phyloP scores from a whole-genome alignment of 768 basidiomycete genomes.

The Termitomyces sp. region DNA sequence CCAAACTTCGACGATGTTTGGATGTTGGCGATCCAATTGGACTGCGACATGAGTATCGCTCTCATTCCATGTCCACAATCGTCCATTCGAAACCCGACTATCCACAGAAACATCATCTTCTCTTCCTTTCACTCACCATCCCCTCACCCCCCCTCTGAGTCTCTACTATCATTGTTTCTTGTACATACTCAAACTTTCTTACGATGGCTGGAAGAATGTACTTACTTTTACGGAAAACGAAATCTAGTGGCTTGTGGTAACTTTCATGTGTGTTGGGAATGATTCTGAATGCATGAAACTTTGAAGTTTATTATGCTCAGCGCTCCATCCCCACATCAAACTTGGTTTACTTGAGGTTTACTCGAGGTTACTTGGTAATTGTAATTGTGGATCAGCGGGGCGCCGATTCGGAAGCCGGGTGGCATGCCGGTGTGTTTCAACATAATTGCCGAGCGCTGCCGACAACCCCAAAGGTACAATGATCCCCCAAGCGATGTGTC shows the following conservation, averaged over 20 bases:
- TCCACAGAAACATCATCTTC: background rate
- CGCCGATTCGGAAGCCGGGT: background rate
- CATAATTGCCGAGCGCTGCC: conserved; percentile 10
- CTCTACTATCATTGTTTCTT: background rate
- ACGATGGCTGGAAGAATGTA: background rate
- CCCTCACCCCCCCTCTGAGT: background rate
- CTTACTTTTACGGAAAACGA: background rate
- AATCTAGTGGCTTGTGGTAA: background rate
- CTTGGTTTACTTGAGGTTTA: background rate
- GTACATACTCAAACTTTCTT: background rate
- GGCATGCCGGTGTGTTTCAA: conserved; percentile 7
- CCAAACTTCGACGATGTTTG: background rate
- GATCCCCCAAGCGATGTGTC: conserved; percentile 14
- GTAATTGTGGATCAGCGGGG: background rate
- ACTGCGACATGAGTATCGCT: background rate
- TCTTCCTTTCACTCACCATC: background rate
- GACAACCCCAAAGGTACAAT: conserved; percentile 17
- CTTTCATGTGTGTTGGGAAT: too few relatives aligned
- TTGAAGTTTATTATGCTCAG: too few relatives aligned
- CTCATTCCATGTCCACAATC: background rate
- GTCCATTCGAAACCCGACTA: background rate
- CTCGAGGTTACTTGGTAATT: background rate
- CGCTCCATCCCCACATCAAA: background rate
- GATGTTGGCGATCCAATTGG: background rate
- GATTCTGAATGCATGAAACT: too few relatives aligned